Percentiles rank a stretch among this genome's conserved stretches.
These are phyloP conservation scores for Kernera saxatilis DNA, from an alignment of 345 rosid genomes.

Conservation along the genomic window DNA sequence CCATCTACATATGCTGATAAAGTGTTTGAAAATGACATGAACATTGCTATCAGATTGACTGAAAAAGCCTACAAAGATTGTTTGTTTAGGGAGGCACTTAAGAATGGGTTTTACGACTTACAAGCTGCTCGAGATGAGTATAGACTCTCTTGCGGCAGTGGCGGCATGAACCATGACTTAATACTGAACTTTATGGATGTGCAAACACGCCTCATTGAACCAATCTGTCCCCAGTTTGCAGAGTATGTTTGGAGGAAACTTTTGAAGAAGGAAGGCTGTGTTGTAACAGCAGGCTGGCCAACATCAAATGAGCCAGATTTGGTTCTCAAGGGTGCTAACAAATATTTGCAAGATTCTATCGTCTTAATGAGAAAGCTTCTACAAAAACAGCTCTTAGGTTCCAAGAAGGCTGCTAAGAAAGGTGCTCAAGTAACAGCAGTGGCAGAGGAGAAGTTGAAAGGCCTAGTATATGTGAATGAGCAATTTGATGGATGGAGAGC, in stretches of 20 bases:
- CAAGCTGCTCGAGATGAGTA: constrained; percentile 95
- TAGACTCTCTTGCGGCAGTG: constrained; percentile 71
- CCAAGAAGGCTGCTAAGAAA: constrained; percentile 66
- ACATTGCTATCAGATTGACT: constrained; percentile 71
- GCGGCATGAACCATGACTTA: constrained; percentile 69
- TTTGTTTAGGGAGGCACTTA: constrained; percentile 92
- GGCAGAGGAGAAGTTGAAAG: constrained; percentile 46
- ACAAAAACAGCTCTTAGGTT: constrained; percentile 59
- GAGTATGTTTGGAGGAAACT: constrained; percentile 89
- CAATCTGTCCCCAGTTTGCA: constrained; percentile 89
- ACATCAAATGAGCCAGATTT: constrained; percentile 58
- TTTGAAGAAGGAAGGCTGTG: constrained; percentile 75
- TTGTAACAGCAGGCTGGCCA: constrained; percentile 92
- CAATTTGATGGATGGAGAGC: constrained; percentile 85
- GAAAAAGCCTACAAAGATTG: constrained; percentile 55
- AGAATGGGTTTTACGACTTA: constrained; percentile 84
- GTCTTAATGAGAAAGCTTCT: constrained; percentile 73
- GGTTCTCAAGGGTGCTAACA: constrained; percentile 75
- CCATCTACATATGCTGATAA: constrained; percentile 75
- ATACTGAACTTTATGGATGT: constrained; percentile 77
- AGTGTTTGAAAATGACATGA: constrained; percentile 85
- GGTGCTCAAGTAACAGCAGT: constrained; percentile 49
- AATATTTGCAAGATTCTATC: constrained; percentile 85
- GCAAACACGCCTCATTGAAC: constrained; percentile 81
- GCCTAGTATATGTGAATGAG: constrained; percentile 75